Evolutionary conservation across 495 filamentous ascomycete genomes (phyloP).

Genomic region (Hyaloscypha bicolor): DNA sequence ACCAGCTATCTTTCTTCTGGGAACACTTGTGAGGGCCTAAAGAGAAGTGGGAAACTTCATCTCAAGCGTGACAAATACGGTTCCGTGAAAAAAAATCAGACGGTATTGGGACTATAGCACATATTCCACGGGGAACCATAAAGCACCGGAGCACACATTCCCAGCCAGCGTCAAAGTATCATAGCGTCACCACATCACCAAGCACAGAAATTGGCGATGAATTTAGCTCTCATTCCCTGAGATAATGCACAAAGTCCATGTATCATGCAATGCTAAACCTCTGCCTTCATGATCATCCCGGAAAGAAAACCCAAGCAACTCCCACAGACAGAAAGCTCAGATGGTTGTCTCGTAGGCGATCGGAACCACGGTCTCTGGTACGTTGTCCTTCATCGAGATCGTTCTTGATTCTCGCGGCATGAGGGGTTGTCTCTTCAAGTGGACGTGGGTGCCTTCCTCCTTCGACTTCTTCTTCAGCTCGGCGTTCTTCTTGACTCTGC

Average conservation of each 20-base stretch:
- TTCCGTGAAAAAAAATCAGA: conserved; percentile 13
- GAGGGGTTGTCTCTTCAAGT: conserved; percentile 88
- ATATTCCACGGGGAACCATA: no score
- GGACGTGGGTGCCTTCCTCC: conserved; percentile 78
- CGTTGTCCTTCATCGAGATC: conserved; percentile 73
- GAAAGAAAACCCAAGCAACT: conserved; percentile 36
- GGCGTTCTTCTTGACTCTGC: conserved; percentile 94
- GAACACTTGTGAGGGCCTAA: conserved; percentile 30
- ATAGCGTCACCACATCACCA: conserved; percentile 12
- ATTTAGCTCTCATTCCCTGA: conserved; percentile 34
- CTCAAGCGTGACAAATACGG: conserved; percentile 29
- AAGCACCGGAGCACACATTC: no score
- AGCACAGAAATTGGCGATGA: conserved; percentile 21
- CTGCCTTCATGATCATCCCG: conserved; percentile 26
- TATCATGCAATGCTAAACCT: conserved; percentile 34
- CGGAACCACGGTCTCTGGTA: conserved; percentile 87
- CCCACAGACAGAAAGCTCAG: conserved; percentile 55
- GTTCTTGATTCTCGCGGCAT: conserved; percentile 78
- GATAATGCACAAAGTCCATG: conserved; percentile 33
- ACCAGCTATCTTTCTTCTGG: conserved; percentile 18
- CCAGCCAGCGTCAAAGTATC: neutral
- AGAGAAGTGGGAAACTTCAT: conserved; percentile 24
- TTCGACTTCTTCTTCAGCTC: conserved; percentile 90
- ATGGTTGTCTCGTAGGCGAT: conserved; percentile 98
- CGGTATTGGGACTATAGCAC: neutral